Evolutionary conservation across 345 rosid genomes (phyloP), one percentile per base, ranked within the genome.

Genomic region (Euclidium syriacum): DNA sequence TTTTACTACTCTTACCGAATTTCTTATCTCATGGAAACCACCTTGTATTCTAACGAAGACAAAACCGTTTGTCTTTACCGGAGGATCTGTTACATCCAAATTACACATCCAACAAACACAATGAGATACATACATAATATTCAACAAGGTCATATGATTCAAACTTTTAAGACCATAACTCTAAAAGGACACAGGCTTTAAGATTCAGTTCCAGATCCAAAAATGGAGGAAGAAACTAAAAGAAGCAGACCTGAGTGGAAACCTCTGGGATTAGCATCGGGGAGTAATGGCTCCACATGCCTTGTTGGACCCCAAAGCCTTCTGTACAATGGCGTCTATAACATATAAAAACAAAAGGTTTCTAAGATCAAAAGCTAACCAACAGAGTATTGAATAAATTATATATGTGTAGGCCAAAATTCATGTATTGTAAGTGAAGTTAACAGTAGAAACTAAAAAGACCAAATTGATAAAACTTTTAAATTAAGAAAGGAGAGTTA

Each of bases 21-120:
- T 94, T 81, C 97, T 79, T 50, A 94, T 94, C 80, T 94, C 97
- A 68, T 90, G 97, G 58, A 94, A 94, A 72, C 97, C 99, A 14
- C 99, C 99, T 83, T 85, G 99, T 80, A 90, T 85, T 70, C 95
- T 82, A 34, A 85, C 97, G 74, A 94, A 94, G 64, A 94, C 75
- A 59, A 68, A 94, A 51, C 97, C 96, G 58, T 67, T 90, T 60
- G 91, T 78, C 46, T 39, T 70, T 15, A 73, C 55, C 3, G 72
- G 66, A 65, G 96, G 90, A 64, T 82, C 97, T 90, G 83, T 46
- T 36, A 52, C 15, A 56, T 24, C 53, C 52, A 79, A 44, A 43
- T 9, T 24, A 24, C 39, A 55, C 33, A 34, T 58, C 43, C 22
- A 25, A 23, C 10, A 8, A 47, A 44, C 38, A 61, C 24, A 61